Conservation (phyloP, 495 filamentous ascomycete species). For the Coniosporium apollinis region DNA sequence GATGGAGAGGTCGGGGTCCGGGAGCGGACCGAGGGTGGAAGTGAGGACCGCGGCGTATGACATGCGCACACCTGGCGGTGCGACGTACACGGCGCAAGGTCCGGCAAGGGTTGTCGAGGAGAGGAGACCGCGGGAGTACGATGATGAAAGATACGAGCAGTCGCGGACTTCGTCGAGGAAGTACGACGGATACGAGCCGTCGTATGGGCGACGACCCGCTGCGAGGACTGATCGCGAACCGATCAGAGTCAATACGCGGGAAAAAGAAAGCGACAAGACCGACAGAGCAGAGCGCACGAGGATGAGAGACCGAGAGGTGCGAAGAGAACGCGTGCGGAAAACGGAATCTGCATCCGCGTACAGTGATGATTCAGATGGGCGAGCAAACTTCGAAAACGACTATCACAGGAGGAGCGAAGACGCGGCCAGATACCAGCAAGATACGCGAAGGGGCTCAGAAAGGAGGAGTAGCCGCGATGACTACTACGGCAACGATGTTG, state of each 20-base stretch:
- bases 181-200: conserved; percentile 16
- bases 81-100: conserved; percentile 5
- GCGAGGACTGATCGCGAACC: conserved; percentile 8
- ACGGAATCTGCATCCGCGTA: conserved; percentile 7
- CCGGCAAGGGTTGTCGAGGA: conserved; percentile 14
- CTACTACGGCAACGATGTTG: no score
- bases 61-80: conserved; percentile 8
- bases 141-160: conserved; percentile 14
- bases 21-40: conserved; percentile 15
- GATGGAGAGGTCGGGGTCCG: conserved; percentile 25
- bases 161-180: conserved; percentile 8
- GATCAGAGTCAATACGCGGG: conserved; percentile 1
- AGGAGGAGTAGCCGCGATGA: no score
- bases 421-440: no score
- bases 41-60: conserved; percentile 14
- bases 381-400: conserved; percentile 8
- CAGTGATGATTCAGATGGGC: conserved; percentile 10
- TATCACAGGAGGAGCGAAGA: conserved; percentile 5
- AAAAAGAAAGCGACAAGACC: conserved; percentile 9
- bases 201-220: conserved; percentile 11
- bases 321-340: conserved; percentile 10
- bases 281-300: conserved; percentile 12
- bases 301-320: conserved; percentile 13
- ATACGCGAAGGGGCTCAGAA: no score
- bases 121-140: conserved; percentile 11